Evolutionary conservation across 2,329 filamentous ascomycete species (phyloP), one percentile per base, ranked within the genome.

Genomic region (Penicillium polonicum): DNA sequence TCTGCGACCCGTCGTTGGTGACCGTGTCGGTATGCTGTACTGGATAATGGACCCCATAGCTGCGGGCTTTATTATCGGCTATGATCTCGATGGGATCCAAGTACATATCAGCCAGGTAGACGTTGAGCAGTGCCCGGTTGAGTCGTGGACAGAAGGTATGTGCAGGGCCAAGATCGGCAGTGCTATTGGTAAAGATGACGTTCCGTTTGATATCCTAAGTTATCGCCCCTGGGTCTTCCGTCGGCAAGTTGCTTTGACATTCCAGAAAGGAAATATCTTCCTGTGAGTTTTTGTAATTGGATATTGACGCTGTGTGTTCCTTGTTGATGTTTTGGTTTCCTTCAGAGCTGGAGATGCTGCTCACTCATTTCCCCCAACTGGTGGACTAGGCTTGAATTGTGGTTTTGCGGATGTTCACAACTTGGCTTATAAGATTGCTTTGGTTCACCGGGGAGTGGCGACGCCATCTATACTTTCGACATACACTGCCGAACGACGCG

Each of bases 301-400:
- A 36, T 15, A n/a, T 19, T 43, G 19, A 21, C n/a, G 5, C 1
- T 39, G 2, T n/a, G 5, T 9, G 1, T 4, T n/a, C 3, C 13
- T 36, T n/a, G 4, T 5, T 23, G 1, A 9, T 50, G 8, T 17
- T 29, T 25, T 5, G 4, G 5, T 15, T 23, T 35, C 42, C 25
- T 8, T 13, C 15, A 68, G 66, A 17, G 82, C 79, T 4, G 82
- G 83, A 21, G 83, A 85, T 58, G 81, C 82, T 4, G 81, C 80
- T 1, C 82, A 85, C 59, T 81, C 81, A 7, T 82, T 85, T 57
- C 80, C 75, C 33, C 80, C 80, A 0, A 79, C 78, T 0, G 82
- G 81, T 1, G 83, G 80, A 0, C 80, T 83, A 55, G 83, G 82
- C 2, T 78, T 85, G 73, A 84, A 84, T 63, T 78, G 78, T 0